A percentile compares a stretch with the other conserved stretches of the same genome.
phyloP scores from a whole-genome alignment of 805 yeast genomes.

The Zygosaccharomyces lentus region DNA sequence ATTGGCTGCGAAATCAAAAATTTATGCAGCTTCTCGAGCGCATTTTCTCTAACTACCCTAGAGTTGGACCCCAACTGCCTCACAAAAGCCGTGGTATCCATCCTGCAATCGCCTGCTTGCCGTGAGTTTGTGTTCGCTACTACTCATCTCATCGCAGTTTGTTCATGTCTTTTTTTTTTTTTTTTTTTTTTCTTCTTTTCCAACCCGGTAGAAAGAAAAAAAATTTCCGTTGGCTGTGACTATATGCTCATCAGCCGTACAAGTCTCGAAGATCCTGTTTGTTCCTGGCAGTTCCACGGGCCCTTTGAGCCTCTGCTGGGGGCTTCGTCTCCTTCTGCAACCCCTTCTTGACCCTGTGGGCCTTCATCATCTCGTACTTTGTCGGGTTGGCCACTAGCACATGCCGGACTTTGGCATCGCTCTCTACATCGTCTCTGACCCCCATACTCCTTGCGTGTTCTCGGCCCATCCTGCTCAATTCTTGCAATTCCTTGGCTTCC shows the following conservation, averaged over 20 bases:
- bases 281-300: slow-evolving; percentile 22
- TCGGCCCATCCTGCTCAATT: slow-evolving; percentile 49
- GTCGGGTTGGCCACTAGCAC: slow-evolving; percentile 37
- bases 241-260: slow-evolving; percentile 19
- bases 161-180: background rate
- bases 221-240: slow-evolving; percentile 4
- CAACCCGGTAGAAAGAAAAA: background rate
- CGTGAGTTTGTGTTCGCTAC: background rate
- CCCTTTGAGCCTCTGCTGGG: slow-evolving; percentile 2
- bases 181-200: background rate
- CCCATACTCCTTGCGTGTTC: slow-evolving; percentile 35
- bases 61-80: slow-evolving; percentile 80
- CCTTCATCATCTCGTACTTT: slow-evolving; percentile 27
- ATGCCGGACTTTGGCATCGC: slow-evolving; percentile 26
- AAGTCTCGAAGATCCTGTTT: slow-evolving; percentile 18
- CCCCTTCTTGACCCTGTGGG: background rate
- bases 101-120: slow-evolving; percentile 4
- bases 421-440: slow-evolving; percentile 26
- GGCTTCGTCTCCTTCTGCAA: slow-evolving; percentile 1
- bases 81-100: slow-evolving; percentile 53
- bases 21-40: slow-evolving; percentile 59
- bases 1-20: slow-evolving; percentile 48
- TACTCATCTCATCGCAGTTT: background rate
- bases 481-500: slow-evolving; percentile 52
- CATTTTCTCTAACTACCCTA: slow-evolving; percentile 65